phyloP scores from a whole-genome alignment of 1,139 yeast species.

The Sugiyamaella xylanicola region DNA sequence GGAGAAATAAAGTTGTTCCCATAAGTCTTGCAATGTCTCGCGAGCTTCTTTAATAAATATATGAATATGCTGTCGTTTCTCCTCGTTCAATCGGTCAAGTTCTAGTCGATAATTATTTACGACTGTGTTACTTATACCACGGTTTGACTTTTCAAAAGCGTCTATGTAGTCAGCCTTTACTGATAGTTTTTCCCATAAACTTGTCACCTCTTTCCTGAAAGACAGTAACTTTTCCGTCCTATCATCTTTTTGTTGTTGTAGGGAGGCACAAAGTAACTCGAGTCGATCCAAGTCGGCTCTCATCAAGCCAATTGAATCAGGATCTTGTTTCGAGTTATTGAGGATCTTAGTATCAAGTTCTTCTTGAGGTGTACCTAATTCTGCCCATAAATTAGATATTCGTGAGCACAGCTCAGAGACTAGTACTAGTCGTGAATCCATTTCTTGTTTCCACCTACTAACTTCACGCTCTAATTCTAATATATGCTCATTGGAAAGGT shows the following conservation, averaged over 20 bases:
- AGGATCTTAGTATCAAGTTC: constrained; percentile 37
- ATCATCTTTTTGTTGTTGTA: constrained; percentile 38
- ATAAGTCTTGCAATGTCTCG: constrained; percentile 56
- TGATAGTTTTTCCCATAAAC: constrained; percentile 39
- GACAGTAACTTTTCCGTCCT: constrained; percentile 23
- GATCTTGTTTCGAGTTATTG: constrained; percentile 31
- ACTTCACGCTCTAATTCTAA: constrained; percentile 36
- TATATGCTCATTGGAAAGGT: constrained; percentile 29
- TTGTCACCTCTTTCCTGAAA: constrained; percentile 25
- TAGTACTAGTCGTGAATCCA: constrained; percentile 30
- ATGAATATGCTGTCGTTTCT: constrained; percentile 66
- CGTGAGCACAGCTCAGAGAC: constrained; percentile 33
- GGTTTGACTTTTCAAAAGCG: constrained; percentile 36
- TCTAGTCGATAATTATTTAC: constrained; percentile 52
- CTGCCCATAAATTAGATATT: constrained; percentile 41
- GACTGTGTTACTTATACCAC: constrained; percentile 41
- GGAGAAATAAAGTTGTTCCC: constrained; percentile 65
- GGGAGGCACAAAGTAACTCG: constrained; percentile 31
- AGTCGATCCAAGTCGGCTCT: constrained; percentile 34
- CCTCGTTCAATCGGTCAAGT: constrained; percentile 56
- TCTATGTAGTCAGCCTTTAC: constrained; percentile 26
- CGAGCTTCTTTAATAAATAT: constrained; percentile 67
- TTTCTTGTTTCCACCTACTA: constrained; percentile 35
- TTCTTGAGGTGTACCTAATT: constrained; percentile 41
- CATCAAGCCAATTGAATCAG: constrained; percentile 37